Evolutionary conservation across 2,329 filamentous ascomycete genomes (phyloP).

Genomic region (Pleomassaria siparia): DNA sequence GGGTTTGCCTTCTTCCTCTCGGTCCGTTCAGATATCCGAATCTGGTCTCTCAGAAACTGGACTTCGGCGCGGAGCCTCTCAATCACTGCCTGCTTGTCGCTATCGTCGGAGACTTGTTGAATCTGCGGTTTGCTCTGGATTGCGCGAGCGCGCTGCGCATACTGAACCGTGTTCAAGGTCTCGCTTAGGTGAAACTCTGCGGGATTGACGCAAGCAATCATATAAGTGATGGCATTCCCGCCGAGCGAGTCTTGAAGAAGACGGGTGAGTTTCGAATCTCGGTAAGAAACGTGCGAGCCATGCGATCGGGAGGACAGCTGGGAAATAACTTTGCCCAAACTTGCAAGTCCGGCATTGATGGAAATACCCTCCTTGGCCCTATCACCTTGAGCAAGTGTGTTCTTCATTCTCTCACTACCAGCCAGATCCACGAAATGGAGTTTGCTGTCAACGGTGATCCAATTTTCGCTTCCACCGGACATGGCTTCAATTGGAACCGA

Average conservation of each 20-base stretch:
- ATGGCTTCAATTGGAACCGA: constrained; percentile 84
- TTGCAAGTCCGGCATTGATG: constrained; percentile 94
- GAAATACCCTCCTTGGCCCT: constrained; percentile 95
- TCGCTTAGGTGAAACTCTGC: constrained; percentile 97
- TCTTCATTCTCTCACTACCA: constrained; percentile 94
- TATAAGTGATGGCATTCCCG: constrained; percentile 97
- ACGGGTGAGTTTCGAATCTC: constrained; percentile 94
- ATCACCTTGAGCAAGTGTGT: constrained; percentile 93
- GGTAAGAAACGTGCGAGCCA: constrained; percentile 92
- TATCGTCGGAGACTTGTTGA: constrained; percentile 83
- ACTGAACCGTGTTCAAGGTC: constrained; percentile 93
- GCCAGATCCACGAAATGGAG: constrained; percentile 97
- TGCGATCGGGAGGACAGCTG: constrained; percentile 88
- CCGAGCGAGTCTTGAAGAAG: constrained; percentile 94
- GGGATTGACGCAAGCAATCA: constrained; percentile 98
- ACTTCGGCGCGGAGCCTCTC: constrained; percentile 93
- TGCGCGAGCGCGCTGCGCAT: constrained; percentile 90
- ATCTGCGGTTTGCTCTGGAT: constrained; percentile 98
- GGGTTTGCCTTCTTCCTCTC: constrained; percentile 59
- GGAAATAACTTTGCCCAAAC: constrained; percentile 95
- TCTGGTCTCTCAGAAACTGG: constrained; percentile 88
- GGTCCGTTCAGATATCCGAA: constrained; percentile 75
- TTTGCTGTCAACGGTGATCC: constrained; percentile 93
- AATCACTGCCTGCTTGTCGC: constrained; percentile 91
- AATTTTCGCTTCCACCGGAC: constrained; percentile 59